These are phyloP conservation scores for Lotus japonicus DNA, from an alignment of 306 rosid species.

Conservation along the genomic window DNA sequence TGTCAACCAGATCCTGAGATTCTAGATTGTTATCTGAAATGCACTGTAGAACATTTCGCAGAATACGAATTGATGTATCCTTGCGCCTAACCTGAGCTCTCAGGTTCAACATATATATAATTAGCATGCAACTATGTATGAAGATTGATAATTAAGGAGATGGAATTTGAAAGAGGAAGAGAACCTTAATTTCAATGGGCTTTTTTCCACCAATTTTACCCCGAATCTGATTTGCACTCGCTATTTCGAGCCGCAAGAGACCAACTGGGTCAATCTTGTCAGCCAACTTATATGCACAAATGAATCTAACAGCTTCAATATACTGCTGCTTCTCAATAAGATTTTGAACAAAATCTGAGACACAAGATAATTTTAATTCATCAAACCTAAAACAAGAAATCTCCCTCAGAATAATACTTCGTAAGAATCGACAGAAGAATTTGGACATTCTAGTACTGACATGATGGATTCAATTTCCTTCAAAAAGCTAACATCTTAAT, in stretches of 20 bases:
- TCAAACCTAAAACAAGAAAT: conserved; percentile 6
- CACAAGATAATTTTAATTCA: background rate
- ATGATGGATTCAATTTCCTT: background rate
- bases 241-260: conserved; percentile 25
- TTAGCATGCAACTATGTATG: background rate
- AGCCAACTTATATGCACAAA: conserved; percentile 41
- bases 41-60: conserved; percentile 30
- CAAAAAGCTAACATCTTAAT: background rate
- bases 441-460: background rate
- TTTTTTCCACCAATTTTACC: background rate
- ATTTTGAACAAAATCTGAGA: conserved; percentile 34
- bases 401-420: background rate
- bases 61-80: conserved; percentile 32
- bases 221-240: background rate
- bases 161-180: background rate
- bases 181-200: conserved; percentile 27
- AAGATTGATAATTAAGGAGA: background rate
- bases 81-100: conserved; percentile 32
- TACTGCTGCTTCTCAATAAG: conserved; percentile 33
- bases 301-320: conserved; percentile 51
- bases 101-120: background rate
- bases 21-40: conserved; percentile 37
- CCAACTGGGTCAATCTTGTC: conserved; percentile 35
- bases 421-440: background rate
- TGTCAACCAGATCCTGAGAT: conserved; percentile 20